Evolutionary conservation across 768 basidiomycete species (phyloP).

Genomic region (Kwoniella sp.): DNA sequence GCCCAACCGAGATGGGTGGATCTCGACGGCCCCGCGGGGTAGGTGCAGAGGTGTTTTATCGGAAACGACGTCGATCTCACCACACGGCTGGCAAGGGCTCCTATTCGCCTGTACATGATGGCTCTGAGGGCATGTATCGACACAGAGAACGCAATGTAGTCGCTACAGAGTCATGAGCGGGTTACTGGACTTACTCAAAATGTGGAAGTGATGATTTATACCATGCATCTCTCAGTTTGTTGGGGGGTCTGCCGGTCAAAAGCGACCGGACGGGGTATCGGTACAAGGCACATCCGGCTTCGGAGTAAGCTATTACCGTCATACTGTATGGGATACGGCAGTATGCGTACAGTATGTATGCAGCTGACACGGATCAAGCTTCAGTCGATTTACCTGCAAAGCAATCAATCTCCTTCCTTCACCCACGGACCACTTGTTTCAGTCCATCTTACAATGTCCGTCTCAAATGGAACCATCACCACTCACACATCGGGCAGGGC

Average conservation of each 20-base stretch:
- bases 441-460: not conserved
- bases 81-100: not conserved
- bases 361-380: no score
- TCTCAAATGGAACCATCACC: constrained; percentile 2
- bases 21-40: not conserved
- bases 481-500: not conserved
- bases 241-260: not conserved
- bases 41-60: not conserved
- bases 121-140: no score
- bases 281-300: not conserved
- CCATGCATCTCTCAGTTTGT: not conserved
- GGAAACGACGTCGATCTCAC: not conserved
- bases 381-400: no score
- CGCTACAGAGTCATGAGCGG: no score
- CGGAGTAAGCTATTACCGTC: not conserved
- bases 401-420: no score
- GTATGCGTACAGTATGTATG: no score
- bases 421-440: not conserved
- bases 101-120: not conserved
- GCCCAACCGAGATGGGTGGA: not conserved
- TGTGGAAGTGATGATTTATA: no score
- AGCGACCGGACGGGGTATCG: not conserved
- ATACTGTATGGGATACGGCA: no score
- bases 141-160: no score
- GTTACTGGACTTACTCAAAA: no score